Evolutionary conservation across 1,139 yeast species (phyloP).

Genomic region (Debaryomycetaceae sp.): DNA sequence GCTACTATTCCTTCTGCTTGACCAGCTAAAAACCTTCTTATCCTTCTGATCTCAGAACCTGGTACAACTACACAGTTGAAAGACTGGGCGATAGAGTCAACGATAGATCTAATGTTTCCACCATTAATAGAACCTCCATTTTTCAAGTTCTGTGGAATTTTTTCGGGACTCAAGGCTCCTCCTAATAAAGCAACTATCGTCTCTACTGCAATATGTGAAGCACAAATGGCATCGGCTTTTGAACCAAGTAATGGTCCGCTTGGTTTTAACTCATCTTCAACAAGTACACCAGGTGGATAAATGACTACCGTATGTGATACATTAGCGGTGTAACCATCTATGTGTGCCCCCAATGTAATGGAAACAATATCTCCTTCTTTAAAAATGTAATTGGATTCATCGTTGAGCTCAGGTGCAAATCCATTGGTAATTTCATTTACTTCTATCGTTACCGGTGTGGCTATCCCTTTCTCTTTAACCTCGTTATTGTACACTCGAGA

Average conservation of each 20-base stretch:
- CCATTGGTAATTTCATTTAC: slow-evolving; percentile 76
- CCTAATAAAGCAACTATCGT: slow-evolving; percentile 75
- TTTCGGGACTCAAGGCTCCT: slow-evolving; percentile 71
- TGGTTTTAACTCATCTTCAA: slow-evolving; percentile 39
- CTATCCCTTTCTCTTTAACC: slow-evolving; percentile 81
- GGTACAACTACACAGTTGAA: slow-evolving; percentile 86
- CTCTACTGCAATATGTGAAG: slow-evolving; percentile 85
- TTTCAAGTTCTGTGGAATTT: slow-evolving; percentile 49
- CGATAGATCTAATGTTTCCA: slow-evolving; percentile 63
- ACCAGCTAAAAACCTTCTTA: slow-evolving; percentile 91
- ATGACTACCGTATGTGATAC: slow-evolving; percentile 84
- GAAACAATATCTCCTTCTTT: slow-evolving; percentile 83
- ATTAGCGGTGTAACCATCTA: slow-evolving; percentile 91
- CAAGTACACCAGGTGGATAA: slow-evolving; percentile 55
- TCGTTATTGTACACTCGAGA: slow-evolving; percentile 50
- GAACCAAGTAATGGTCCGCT: slow-evolving; percentile 78
- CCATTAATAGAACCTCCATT: slow-evolving; percentile 53
- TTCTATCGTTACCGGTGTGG: slow-evolving; percentile 86
- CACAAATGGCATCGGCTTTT: slow-evolving; percentile 86
- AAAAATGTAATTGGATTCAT: slow-evolving; percentile 49
- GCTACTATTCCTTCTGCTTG: slow-evolving; percentile 90
- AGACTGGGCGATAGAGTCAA: slow-evolving; percentile 75
- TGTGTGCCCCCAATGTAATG: slow-evolving; percentile 79
- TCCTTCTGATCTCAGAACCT: slow-evolving; percentile 86
- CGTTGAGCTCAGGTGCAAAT: slow-evolving; percentile 84